phyloP scores from a whole-genome alignment of 1,284 basidiomycete species.

The Ustilago esculenta region DNA sequence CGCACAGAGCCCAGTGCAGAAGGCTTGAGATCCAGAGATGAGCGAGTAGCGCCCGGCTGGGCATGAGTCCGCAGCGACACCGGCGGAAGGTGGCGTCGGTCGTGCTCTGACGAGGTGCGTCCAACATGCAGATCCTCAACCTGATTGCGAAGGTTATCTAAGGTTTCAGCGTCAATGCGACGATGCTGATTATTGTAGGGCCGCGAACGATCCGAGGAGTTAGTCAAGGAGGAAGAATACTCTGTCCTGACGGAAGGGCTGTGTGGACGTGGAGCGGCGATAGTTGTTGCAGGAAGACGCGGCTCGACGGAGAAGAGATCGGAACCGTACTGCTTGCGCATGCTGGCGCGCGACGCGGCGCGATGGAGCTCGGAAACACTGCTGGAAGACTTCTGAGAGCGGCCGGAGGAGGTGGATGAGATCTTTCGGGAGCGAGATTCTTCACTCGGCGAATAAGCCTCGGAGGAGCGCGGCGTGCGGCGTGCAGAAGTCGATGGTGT shows the following conservation, averaged over 20 bases:
- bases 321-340: slow-evolving; percentile 42
- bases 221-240: slow-evolving; percentile 17
- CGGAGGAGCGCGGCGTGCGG: slow-evolving; percentile 20
- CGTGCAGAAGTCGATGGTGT: slow-evolving; percentile 31
- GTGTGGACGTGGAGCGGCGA: slow-evolving; percentile 3
- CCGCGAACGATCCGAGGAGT: slow-evolving; percentile 26
- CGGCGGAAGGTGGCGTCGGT: slow-evolving; percentile 7
- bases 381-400: slow-evolving; percentile 52
- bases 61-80: slow-evolving; percentile 14
- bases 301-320: slow-evolving; percentile 52
- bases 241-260: slow-evolving; percentile 27
- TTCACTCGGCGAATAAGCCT: slow-evolving; percentile 40
- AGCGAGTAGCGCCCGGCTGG: slow-evolving; percentile 9
- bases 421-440: slow-evolving; percentile 44
- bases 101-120: slow-evolving; percentile 5
- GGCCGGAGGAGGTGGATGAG: slow-evolving; percentile 46
- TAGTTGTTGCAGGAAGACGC: slow-evolving; percentile 6
- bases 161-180: slow-evolving; percentile 11
- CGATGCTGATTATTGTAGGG: slow-evolving; percentile 5
- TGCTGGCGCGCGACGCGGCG: slow-evolving; percentile 49
- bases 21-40: slow-evolving; percentile 29
- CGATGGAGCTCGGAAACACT: slow-evolving; percentile 55
- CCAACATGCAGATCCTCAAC: slow-evolving; percentile 28
- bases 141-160: slow-evolving; percentile 24
- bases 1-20: slow-evolving; percentile 22